phyloP scores from a whole-genome alignment of 768 basidiomycete species.

The Leccinum disarticulatum region DNA sequence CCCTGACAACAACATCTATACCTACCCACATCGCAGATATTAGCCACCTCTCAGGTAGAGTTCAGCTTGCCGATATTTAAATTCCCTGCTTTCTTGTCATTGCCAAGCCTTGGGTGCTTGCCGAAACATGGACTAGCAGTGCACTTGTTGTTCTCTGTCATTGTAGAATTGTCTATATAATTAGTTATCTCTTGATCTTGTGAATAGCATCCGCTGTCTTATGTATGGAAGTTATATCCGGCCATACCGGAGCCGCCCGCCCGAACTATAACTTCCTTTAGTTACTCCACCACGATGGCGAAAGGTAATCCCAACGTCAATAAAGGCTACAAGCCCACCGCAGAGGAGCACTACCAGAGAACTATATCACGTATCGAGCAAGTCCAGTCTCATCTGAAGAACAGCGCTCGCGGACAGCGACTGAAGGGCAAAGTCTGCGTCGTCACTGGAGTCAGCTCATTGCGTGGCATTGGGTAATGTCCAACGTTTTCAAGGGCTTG shows the following conservation, averaged over 20 bases:
- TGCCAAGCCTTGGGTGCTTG: constrained; percentile 12
- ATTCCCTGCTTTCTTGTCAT: constrained; percentile 6
- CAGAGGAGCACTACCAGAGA: constrained; percentile 56
- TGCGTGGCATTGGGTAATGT: constrained; percentile 83
- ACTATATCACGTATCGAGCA: constrained; percentile 66
- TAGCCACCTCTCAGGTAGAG: constrained; percentile 1
- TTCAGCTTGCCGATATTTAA: constrained; percentile 7
- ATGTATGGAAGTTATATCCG: not conserved
- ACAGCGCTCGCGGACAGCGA: constrained; percentile 50
- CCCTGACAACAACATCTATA: constrained; percentile 14
- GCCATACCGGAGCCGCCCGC: not conserved
- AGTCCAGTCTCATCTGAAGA: constrained; percentile 66
- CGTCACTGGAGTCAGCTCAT: constrained; percentile 84
- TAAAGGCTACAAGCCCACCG: constrained; percentile 14
- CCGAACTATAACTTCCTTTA: not conserved
- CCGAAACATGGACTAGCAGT: constrained; percentile 13
- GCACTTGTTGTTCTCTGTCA: constrained; percentile 8
- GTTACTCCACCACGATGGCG: constrained; percentile 11
- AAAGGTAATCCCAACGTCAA: constrained; percentile 10
- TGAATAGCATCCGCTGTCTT: not conserved
- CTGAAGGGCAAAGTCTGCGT: constrained; percentile 81
- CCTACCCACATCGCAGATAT: constrained; percentile 9
- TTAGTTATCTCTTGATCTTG: constrained; percentile 10
- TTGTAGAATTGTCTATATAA: constrained; percentile 1
- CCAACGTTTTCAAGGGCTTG: constrained; percentile 7